Conservation (phyloP, 2,329 filamentous ascomycete genomes). For the Coniochaeta sp. region DNA sequence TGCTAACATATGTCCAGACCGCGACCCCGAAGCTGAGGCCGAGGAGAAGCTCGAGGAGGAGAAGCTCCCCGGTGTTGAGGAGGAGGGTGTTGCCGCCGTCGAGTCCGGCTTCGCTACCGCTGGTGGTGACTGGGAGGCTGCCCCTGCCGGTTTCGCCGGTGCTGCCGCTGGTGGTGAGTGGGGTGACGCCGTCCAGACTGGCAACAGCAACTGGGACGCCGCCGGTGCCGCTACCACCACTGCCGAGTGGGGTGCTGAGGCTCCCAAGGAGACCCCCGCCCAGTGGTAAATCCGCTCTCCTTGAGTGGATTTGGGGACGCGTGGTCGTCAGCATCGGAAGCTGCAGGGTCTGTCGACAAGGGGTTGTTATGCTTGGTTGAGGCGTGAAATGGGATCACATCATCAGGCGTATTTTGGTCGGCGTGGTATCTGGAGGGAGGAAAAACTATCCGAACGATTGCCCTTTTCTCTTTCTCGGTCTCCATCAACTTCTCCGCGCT, state of each 20-base stretch:
- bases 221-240: conserved; percentile 56
- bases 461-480: background rate
- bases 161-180: conserved; percentile 48
- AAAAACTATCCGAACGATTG: background rate
- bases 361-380: background rate
- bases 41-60: conserved; percentile 96
- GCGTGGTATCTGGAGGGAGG: background rate
- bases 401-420: conserved; percentile 6
- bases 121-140: conserved; percentile 78
- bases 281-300: conserved; percentile 37
- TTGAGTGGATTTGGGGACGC: conserved; percentile 5
- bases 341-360: conserved; percentile 5
- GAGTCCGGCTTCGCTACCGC: conserved; percentile 68
- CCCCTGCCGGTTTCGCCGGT: conserved; percentile 63
- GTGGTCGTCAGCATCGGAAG: conserved; percentile 5
- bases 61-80: conserved; percentile 80
- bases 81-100: conserved; percentile 72
- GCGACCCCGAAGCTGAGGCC: conserved; percentile 98
- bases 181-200: conserved; percentile 45
- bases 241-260: conserved; percentile 46
- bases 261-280: conserved; percentile 37
- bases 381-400: conserved; percentile 7
- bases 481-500: conserved; percentile 13
- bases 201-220: conserved; percentile 42
- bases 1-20: conserved; percentile 50